phyloP scores from a whole-genome alignment of 1,139 yeast genomes.

The Candida sanyaensis region DNA sequence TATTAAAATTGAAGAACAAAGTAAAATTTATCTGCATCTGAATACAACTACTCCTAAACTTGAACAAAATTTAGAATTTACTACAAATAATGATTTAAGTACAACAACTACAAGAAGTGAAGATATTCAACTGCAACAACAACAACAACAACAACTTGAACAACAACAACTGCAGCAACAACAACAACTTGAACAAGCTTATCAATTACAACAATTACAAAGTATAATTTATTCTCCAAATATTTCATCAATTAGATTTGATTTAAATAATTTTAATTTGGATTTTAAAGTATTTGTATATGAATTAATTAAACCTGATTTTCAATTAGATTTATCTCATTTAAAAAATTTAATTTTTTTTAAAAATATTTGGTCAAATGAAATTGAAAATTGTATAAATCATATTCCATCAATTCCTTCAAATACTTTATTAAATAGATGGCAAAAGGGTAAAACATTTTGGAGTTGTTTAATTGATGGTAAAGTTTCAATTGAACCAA shows the following conservation, averaged over 20 bases:
- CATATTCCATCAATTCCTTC: conserved; percentile 32
- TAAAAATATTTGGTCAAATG: conserved; percentile 69
- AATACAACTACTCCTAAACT: conserved; percentile 13
- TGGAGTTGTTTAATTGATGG: conserved; percentile 76
- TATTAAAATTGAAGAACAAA: conserved; percentile 36
- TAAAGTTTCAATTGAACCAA: conserved; percentile 80
- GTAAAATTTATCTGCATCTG: conserved; percentile 12
- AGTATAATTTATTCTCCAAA: conserved; percentile 52
- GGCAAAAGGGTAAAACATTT: conserved; percentile 53
- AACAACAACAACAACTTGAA: no score
- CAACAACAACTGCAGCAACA: no score
- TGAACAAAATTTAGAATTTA: conserved; percentile 9
- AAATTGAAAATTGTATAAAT: conserved; percentile 63
- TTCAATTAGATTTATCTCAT: conserved; percentile 38
- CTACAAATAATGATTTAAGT: conserved; percentile 1
- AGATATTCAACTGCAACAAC: not conserved
- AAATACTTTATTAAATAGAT: conserved; percentile 42
- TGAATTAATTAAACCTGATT: conserved; percentile 35
- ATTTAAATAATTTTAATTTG: conserved; percentile 44
- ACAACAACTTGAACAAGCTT: no score
- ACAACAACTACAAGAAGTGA: not conserved
- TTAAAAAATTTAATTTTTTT: conserved; percentile 62
- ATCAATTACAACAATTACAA: conserved; percentile 21
- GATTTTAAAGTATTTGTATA: conserved; percentile 44
- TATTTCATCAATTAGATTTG: conserved; percentile 60